Base-by-base conservation (phyloP, 768 basidiomycete species). In the Crassisporium funariophilum region DNA sequence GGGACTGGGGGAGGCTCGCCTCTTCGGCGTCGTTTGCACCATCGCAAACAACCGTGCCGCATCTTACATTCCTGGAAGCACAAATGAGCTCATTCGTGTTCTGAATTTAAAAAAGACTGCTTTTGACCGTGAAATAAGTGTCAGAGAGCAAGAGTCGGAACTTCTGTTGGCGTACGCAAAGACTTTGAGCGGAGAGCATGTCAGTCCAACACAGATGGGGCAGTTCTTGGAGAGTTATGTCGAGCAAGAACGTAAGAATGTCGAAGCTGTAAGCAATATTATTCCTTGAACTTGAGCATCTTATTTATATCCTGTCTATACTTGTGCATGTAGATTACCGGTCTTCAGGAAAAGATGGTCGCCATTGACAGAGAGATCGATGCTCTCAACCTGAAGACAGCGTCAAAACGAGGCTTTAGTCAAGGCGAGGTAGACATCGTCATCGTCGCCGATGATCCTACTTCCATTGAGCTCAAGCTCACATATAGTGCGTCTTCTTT, bases 1-100 rank as follows among this genome's bases (percentile, higher is more conserved):
- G 38, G 78, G 77, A 2, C 64, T 79, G 9, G 71, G 68, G 4
- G 62, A 67, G 20, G 74, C 75, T 4, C 75, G 76, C 47, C 66
- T 84, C 8, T 73, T 76, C 50, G 82, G 83, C 59, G 76, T 83
- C 24, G 72, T 77, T n/a, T 80, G 76, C 60, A 76, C 70, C 17
- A 55, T 71, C 38, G 61, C 44, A 25, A 53, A 33, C 44, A 52
- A 47, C 40, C 59, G 52, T 43, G 52, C 54, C 20, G 20, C 45
- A 16, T 52, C 48, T 27, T 46, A 60, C 35, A 48, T 49, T 33
- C 17, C 49, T 35, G 58, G 53, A 42, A 59, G 58, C 46, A 43
- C 69, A 13, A 45, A 69, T 19, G 68, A 71, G 52, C 51, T 55
- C n/a, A 61, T 73, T 16, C 69, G 69, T n/a, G 44, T 57, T 17